These are phyloP conservation scores for Sporisorium reilianum DNA, from an alignment of 1,284 basidiomycete species.

Conservation along the genomic window DNA sequence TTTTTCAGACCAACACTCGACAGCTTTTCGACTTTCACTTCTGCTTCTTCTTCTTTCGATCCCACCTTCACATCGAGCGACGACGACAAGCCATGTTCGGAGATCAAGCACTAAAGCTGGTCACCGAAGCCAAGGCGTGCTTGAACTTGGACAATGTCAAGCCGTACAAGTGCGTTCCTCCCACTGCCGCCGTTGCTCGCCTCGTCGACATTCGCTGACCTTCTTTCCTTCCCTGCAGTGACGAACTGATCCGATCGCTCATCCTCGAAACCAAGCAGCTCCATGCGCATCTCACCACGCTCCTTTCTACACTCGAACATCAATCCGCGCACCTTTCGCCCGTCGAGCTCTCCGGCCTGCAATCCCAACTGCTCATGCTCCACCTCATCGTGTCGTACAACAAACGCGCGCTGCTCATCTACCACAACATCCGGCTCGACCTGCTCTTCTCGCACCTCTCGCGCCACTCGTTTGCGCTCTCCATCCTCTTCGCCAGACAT, in stretches of 20 bases:
- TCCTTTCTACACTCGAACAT: constrained; percentile 70
- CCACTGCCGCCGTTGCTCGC: background rate
- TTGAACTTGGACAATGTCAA: constrained; percentile 83
- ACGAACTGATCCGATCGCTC: constrained; percentile 84
- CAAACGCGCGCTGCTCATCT: constrained; percentile 92
- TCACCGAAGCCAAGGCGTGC: constrained; percentile 85
- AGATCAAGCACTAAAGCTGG: constrained; percentile 87
- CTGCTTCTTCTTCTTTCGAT: background rate
- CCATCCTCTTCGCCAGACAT: constrained; percentile 14
- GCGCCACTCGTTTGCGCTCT: constrained; percentile 2
- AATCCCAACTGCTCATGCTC: constrained; percentile 83
- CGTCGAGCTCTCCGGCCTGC: constrained; percentile 70
- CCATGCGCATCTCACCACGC: constrained; percentile 73
- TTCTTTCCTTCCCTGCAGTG: constrained; percentile 65
- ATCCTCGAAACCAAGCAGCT: constrained; percentile 92
- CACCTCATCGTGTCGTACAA: constrained; percentile 89
- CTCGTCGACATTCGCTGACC: background rate
- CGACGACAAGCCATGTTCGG: constrained; percentile 73
- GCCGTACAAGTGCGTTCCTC: constrained; percentile 83
- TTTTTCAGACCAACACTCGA: constrained; percentile 11
- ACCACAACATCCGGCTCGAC: constrained; percentile 85
- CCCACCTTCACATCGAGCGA: background rate
- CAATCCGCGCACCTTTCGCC: constrained; percentile 48
- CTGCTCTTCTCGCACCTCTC: constrained; percentile 23
- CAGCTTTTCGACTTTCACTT: background rate